These are phyloP conservation scores for Populus hybrid DNA, from an alignment of 441 rosid species.

Conservation along the genomic window DNA sequence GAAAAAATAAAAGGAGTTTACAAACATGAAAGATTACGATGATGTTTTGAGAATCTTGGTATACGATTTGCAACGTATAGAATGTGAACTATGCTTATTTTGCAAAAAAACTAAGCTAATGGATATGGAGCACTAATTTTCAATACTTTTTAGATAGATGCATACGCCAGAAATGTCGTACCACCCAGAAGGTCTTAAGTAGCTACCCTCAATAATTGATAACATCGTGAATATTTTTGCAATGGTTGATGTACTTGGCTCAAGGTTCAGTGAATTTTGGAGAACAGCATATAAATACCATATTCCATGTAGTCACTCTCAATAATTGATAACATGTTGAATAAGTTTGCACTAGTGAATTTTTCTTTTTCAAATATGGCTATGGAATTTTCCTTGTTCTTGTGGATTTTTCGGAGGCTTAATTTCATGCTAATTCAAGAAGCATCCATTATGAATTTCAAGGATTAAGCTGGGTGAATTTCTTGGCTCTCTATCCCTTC, in stretches of 20 bases:
- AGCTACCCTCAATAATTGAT: background rate
- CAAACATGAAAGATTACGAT: background rate
- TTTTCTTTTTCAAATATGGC: background rate
- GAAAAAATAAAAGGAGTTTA: too few species aligned
- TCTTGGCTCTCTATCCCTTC: background rate
- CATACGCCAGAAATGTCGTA: background rate
- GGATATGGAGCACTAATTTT: background rate
- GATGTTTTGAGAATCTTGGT: background rate
- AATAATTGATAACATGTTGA: background rate
- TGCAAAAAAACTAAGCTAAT: background rate
- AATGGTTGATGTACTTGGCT: background rate
- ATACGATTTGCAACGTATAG: background rate
- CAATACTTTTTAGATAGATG: background rate
- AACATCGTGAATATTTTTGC: background rate
- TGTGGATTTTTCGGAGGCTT: background rate
- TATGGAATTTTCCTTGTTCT: background rate
- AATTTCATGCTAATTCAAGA: background rate
- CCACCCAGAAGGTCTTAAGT: background rate
- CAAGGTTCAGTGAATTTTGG: background rate
- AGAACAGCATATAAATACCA: too few species aligned
- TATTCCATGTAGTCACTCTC: background rate
- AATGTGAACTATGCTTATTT: too few species aligned
- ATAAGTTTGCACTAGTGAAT: background rate
- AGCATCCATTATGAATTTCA: background rate
- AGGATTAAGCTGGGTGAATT: background rate